phyloP scores from a whole-genome alignment of 768 basidiomycete species.

The Thelephora ganbajun region DNA sequence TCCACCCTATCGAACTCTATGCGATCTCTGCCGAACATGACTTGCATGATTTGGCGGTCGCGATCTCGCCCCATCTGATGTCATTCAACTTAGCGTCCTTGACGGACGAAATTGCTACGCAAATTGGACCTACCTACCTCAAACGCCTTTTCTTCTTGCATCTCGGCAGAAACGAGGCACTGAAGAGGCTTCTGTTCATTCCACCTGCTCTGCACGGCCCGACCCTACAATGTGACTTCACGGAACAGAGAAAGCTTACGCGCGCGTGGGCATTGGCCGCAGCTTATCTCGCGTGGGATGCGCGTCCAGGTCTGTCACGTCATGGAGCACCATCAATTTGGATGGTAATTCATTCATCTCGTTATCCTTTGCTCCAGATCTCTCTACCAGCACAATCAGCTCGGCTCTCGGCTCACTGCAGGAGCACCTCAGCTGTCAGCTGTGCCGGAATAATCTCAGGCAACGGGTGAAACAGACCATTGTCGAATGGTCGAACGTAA shows the following conservation, averaged over 20 bases:
- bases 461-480: conserved; percentile 57
- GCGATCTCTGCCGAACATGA: conserved; percentile 53
- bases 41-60: conserved; percentile 60
- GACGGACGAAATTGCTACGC: conserved; percentile 54
- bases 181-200: conserved; percentile 63
- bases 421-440: conserved; percentile 54
- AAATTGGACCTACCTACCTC: conserved; percentile 64
- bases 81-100: conserved; percentile 54
- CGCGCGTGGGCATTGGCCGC: conserved; percentile 74
- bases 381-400: conserved; percentile 63
- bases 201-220: conserved; percentile 71
- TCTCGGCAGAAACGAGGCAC: conserved; percentile 68
- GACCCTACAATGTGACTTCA: conserved; percentile 50
- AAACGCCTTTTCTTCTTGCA: conserved; percentile 77
- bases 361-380: conserved; percentile 27
- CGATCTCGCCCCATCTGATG: conserved; percentile 62
- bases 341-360: background rate
- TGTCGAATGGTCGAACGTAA: conserved; percentile 68
- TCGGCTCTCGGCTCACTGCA: conserved; percentile 54
- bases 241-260: conserved; percentile 66
- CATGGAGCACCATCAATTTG: background rate
- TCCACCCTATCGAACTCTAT: conserved; percentile 60
- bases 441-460: conserved; percentile 47
- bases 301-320: conserved; percentile 48
- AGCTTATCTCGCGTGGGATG: conserved; percentile 77